These are phyloP conservation scores for Aureobasidium lini DNA, from an alignment of 2,329 filamentous ascomycete species.

Conservation along the genomic window DNA sequence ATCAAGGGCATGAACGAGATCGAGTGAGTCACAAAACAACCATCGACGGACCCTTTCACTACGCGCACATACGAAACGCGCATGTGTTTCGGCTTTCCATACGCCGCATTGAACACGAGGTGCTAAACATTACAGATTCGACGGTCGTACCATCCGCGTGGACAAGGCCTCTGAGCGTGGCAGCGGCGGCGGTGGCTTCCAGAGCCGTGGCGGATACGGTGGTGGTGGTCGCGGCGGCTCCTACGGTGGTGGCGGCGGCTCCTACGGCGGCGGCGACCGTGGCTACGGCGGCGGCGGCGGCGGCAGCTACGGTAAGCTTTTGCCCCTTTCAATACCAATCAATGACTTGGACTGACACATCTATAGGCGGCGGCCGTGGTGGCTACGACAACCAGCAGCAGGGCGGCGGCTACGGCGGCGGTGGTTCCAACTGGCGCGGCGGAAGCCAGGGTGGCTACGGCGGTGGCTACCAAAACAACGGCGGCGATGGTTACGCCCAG, in stretches of 20 bases:
- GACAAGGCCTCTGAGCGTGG: slow-evolving; percentile 87
- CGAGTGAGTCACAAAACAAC: slow-evolving; percentile 55
- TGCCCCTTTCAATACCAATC: not conserved
- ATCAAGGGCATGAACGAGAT: slow-evolving; percentile 78
- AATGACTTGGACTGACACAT: not conserved
- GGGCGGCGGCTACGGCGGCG: slow-evolving; percentile 15
- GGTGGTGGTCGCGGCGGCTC: slow-evolving; percentile 27
- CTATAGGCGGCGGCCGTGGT: slow-evolving; percentile 21
- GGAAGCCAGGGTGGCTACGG: slow-evolving; percentile 22
- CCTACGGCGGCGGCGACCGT: slow-evolving; percentile 24
- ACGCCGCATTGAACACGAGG: not conserved
- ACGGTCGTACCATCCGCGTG: slow-evolving; percentile 88
- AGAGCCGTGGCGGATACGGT: slow-evolving; percentile 32
- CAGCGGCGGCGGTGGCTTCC: slow-evolving; percentile 48
- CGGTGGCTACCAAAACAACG: slow-evolving; percentile 12
- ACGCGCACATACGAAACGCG: not conserved
- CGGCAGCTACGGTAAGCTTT: slow-evolving; percentile 17
- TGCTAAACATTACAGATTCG: slow-evolving; percentile 56
- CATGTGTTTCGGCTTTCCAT: not conserved
- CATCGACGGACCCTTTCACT: slow-evolving; percentile 10
- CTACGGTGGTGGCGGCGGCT: slow-evolving; percentile 22
- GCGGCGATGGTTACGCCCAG: slow-evolving; percentile 12
- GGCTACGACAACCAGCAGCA: slow-evolving; percentile 15
- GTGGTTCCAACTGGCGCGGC: slow-evolving; percentile 19
- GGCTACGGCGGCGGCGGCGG: slow-evolving; percentile 24